Conservation (phyloP, 441 rosid species). For the Erysimum pusillum region DNA sequence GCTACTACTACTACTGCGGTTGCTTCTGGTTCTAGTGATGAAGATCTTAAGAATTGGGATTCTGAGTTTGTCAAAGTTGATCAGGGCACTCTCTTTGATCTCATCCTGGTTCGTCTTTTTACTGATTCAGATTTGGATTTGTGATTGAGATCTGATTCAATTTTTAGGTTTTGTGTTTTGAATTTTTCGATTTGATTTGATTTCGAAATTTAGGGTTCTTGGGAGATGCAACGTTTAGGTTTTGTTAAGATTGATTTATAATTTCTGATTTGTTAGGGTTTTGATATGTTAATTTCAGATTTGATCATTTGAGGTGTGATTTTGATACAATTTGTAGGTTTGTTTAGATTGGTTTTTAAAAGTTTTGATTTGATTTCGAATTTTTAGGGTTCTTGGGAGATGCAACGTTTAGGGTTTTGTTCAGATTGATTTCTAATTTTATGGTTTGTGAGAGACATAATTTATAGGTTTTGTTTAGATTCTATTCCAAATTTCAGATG, state of each 20-base stretch:
- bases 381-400: not conserved
- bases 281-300: no score
- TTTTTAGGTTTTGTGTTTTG: no score
- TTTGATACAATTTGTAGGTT: no score
- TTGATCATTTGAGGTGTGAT: no score
- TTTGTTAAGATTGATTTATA: not conserved
- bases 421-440: not conserved
- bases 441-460: not conserved
- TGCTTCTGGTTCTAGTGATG: slow-evolving; percentile 32
- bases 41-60: slow-evolving; percentile 56
- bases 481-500: not conserved
- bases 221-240: not conserved
- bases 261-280: no score
- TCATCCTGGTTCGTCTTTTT: slow-evolving; percentile 50
- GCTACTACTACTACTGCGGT: not conserved
- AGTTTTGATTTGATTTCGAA: not conserved
- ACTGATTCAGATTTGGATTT: no score
- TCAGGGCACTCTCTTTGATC: slow-evolving; percentile 58
- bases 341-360: no score
- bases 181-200: not conserved
- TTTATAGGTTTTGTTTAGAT: not conserved
- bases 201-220: not conserved
- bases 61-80: slow-evolving; percentile 57
- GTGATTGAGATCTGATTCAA: no score
- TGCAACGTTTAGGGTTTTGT: not conserved